A percentile compares a stretch with the other conserved stretches of the same genome.
Evolutionary conservation across 2,329 filamentous ascomycete genomes (phyloP).

Genomic region (Fusarium aywerte): DNA sequence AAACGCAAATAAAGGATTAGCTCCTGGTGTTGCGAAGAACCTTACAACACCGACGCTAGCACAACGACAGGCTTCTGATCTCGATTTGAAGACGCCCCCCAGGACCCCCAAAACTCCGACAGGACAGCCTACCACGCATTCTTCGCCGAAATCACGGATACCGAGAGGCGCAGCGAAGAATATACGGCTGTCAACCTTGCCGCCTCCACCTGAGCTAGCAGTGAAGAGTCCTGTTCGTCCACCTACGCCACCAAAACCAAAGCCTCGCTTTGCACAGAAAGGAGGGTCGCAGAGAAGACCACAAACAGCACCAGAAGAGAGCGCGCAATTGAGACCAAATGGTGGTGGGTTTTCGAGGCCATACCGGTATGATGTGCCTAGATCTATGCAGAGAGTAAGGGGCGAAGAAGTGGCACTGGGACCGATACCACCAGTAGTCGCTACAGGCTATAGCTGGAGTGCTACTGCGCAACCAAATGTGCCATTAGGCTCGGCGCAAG

Average conservation of each 20-base stretch:
- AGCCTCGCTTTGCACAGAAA: slow-evolving; percentile 17
- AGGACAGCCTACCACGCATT: slow-evolving; percentile 2
- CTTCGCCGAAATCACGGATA: slow-evolving; percentile 20
- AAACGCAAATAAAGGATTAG: background rate
- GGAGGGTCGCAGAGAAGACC: slow-evolving; percentile 9
- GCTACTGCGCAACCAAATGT: slow-evolving; percentile 5
- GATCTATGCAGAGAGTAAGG: slow-evolving; percentile 5
- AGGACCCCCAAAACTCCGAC: background rate
- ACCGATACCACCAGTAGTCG: slow-evolving; percentile 15
- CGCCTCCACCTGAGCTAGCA: slow-evolving; percentile 28
- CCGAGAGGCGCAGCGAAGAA: slow-evolving; percentile 10
- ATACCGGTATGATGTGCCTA: slow-evolving; percentile 10
- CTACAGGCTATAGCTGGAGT: slow-evolving; percentile 12
- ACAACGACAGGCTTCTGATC: slow-evolving; percentile 3
- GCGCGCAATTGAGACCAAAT: background rate
- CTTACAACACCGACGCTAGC: slow-evolving; percentile 5
- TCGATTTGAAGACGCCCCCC: slow-evolving; percentile 1
- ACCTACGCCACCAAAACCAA: slow-evolving; percentile 36
- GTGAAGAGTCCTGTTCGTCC: slow-evolving; percentile 22
- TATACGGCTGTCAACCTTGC: slow-evolving; percentile 18
- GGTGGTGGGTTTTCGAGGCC: slow-evolving; percentile 17
- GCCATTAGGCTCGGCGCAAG: background rate
- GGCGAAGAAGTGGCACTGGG: slow-evolving; percentile 14
- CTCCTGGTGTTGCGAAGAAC: background rate
- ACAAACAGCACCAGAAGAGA: slow-evolving; percentile 21